Conservation (phyloP, 306 rosid species). For the Trichosanthes truncata region DNA sequence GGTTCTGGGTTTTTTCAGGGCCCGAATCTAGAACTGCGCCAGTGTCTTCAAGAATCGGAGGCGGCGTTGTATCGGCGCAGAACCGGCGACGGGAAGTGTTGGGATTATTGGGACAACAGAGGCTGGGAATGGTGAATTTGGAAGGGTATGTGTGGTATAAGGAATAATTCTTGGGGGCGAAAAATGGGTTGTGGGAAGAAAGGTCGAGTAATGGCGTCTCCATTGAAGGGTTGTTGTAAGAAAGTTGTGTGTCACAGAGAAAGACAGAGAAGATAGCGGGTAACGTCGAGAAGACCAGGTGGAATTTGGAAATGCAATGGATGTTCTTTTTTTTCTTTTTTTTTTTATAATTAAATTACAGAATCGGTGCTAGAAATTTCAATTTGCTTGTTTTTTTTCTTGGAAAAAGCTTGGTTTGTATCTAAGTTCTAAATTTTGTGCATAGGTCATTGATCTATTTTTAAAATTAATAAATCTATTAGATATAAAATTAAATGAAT, state of each 20-base stretch:
- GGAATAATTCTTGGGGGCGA: background rate
- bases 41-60: constrained; percentile 14
- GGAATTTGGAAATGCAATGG: background rate
- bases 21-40: constrained; percentile 13
- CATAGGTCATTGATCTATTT: no score
- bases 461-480: no score
- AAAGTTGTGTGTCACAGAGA: background rate
- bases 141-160: background rate
- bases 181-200: background rate
- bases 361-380: no score
- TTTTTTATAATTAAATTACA: constrained; percentile 15
- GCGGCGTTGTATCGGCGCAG: constrained; percentile 5
- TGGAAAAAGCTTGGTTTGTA: no score
- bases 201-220: background rate
- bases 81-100: background rate
- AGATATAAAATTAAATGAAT: no score
- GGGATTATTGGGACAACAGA: background rate
- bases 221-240: background rate
- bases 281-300: background rate
- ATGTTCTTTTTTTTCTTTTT: no score
- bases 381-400: no score
- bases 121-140: background rate
- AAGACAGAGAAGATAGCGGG: background rate
- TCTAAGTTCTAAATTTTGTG: no score
- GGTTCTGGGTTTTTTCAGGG: constrained; percentile 37